Base-by-base conservation (phyloP, 83 land plant genomes). In the Larix sibirica region DNA sequence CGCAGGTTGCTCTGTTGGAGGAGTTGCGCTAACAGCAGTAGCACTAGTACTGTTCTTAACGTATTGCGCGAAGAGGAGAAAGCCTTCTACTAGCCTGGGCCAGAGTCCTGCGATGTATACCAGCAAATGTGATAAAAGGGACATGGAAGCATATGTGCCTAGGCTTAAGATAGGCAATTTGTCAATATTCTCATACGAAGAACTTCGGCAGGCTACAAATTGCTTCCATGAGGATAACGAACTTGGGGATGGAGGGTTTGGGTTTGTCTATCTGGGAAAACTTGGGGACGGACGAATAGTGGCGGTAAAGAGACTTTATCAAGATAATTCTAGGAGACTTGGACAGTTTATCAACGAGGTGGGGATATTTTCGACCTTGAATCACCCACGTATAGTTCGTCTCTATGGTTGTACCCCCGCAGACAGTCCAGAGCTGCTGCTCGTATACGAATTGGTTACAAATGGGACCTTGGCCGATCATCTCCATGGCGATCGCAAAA, bases 401-500 rank as follows among this genome's bases (percentile, higher is more conserved):
- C 91, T 94, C 33, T 90, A 88, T 71, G 97, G 93, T 47, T 67
- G 38, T 26, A 67, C 70, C 1, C 85, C 88, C 82, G 76, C 85
- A 76, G 93, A 87, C 59, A 89, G 89, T 17, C 87, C 88, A 61
- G 89, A 90, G 2, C 80, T 89, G 6, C 75, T 92, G 59, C 85
- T 94, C 23, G 93, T 94, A 4, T 94, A 88, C 84, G 97, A 94
- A 31, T 92, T 84, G 64, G 88, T 93, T 21, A 84, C 95, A 60
- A 90, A 94, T 40, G 95, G 97, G 2, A 90, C 95, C 18, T 85
- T 94, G 36, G 87, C 90, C 10, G 91, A 94, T 65, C 97, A 94
- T 42, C 89, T 94, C 4, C 95, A 94, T 69, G 88, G 88, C 2
- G 14, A 67, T 23, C 16, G 59, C 23, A 59, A 6, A 44, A 64